Evolutionary conservation across 495 filamentous ascomycete genomes (phyloP).

Genomic region (Aspergillus sparsus): DNA sequence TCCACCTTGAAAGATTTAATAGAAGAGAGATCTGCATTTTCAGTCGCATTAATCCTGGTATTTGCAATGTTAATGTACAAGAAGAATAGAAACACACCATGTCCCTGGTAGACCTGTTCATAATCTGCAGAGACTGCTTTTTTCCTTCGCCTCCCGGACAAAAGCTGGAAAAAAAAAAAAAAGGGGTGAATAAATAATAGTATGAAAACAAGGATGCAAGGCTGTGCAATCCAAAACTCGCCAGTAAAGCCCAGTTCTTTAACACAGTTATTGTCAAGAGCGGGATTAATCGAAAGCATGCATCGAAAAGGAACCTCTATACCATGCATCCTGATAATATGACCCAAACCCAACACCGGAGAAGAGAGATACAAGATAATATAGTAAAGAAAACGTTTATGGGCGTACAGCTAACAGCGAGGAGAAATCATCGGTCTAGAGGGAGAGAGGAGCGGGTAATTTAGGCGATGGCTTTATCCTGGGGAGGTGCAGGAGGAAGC

Average conservation of each 20-base stretch:
- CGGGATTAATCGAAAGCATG: constrained; percentile 26
- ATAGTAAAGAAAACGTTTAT: constrained; percentile 32
- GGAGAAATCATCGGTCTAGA: constrained; percentile 21
- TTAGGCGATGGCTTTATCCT: constrained; percentile 48
- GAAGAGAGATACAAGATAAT: constrained; percentile 47
- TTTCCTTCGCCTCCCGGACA: constrained; percentile 21
- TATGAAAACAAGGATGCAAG: constrained; percentile 23
- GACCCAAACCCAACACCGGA: constrained; percentile 48
- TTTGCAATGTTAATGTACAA: constrained; percentile 46
- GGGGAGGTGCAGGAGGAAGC: constrained; percentile 48
- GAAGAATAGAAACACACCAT: constrained; percentile 25
- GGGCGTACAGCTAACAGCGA: constrained; percentile 27
- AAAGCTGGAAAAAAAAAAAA: constrained; percentile 13
- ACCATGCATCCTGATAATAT: constrained; percentile 44
- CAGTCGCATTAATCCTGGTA: constrained; percentile 42
- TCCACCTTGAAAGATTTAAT: not conserved
- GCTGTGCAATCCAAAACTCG: constrained; percentile 35
- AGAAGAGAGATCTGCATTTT: constrained; percentile 4
- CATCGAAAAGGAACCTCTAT: constrained; percentile 41
- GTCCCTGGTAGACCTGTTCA: constrained; percentile 23
- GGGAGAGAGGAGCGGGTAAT: constrained; percentile 17
- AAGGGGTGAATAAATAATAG: constrained; percentile 7
- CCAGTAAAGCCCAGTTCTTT: constrained; percentile 37
- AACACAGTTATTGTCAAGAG: constrained; percentile 33
- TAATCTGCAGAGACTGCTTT: constrained; percentile 17